A percentile compares a stretch with the other conserved stretches of the same genome.
These are phyloP conservation scores for Penicillium sp. DNA, from an alignment of 2,329 filamentous ascomycete species.

Conservation along the genomic window DNA sequence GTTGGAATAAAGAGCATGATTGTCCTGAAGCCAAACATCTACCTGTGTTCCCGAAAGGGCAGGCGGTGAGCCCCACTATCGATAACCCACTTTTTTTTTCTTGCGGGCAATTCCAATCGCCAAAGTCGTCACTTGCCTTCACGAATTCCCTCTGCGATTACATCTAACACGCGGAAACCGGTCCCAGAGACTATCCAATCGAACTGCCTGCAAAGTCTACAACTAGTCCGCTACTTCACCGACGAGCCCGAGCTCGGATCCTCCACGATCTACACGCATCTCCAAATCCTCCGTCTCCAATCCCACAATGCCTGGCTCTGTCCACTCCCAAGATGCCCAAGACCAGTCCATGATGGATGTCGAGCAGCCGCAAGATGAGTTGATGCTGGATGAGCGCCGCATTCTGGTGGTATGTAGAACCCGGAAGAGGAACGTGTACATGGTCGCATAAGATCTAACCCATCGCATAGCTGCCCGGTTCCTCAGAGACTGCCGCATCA, in stretches of 20 bases:
- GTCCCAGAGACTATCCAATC: neutral
- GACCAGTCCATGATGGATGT: slow-evolving; percentile 46
- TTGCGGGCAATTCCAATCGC: neutral
- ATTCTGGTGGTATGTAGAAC: slow-evolving; percentile 59
- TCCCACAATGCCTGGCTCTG: slow-evolving; percentile 37
- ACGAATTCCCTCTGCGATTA: neutral
- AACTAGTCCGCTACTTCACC: neutral
- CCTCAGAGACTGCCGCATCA: slow-evolving; percentile 81
- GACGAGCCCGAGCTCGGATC: neutral
- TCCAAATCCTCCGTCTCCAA: neutral
- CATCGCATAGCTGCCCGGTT: slow-evolving; percentile 71
- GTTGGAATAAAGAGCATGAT: neutral
- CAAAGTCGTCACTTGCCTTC: neutral
- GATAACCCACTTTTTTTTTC: slow-evolving; percentile 31
- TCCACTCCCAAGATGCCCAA: slow-evolving; percentile 34
- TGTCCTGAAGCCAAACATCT: neutral
- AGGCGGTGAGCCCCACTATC: slow-evolving; percentile 23
- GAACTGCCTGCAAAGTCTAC: neutral
- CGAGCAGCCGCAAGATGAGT: slow-evolving; percentile 18
- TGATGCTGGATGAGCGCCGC: slow-evolving; percentile 49
- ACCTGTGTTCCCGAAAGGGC: slow-evolving; percentile 4
- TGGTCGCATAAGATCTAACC: neutral
- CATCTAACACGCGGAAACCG: neutral
- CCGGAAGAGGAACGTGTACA: neutral
- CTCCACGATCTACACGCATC: neutral